phyloP scores from a whole-genome alignment of 176 grass and related monocot genomes.

The Juncus effusus region DNA sequence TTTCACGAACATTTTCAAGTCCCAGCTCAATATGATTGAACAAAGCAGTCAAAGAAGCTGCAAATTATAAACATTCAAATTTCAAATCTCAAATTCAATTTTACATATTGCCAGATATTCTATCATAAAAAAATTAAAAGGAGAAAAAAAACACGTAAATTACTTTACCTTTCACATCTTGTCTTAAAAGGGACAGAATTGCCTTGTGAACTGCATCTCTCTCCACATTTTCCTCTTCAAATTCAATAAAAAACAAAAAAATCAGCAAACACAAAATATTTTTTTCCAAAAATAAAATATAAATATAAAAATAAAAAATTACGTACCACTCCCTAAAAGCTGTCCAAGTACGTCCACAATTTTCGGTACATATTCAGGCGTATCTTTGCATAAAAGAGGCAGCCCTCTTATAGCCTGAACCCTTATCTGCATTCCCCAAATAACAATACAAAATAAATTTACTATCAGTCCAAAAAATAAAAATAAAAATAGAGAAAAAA shows the following conservation, averaged over 20 bases:
- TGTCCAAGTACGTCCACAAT: slow-evolving; percentile 96
- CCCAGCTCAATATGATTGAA: slow-evolving; percentile 96
- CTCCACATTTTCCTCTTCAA: slow-evolving; percentile 95
- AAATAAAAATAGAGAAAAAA: not conserved
- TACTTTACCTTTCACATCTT: slow-evolving; percentile 84
- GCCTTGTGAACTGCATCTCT: slow-evolving; percentile 99
- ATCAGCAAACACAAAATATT: slow-evolving; percentile 23
- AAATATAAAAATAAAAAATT: slow-evolving; percentile 20
- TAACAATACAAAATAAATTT: not conserved
- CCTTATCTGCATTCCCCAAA: slow-evolving; percentile 63
- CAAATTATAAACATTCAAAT: slow-evolving; percentile 13
- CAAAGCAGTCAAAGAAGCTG: slow-evolving; percentile 90
- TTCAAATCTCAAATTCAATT: not conserved
- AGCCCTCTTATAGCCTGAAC: slow-evolving; percentile 97
- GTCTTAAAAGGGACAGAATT: slow-evolving; percentile 84
- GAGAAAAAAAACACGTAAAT: slow-evolving; percentile 11
- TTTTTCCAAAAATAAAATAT: slow-evolving; percentile 10
- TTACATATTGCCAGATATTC: not conserved
- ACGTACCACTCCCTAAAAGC: slow-evolving; percentile 74
- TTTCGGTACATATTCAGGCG: slow-evolving; percentile 76
- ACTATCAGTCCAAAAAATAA: not conserved
- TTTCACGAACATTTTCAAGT: slow-evolving; percentile 86
- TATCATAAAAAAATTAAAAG: slow-evolving; percentile 9
- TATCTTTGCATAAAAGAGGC: slow-evolving; percentile 93
- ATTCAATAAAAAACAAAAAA: slow-evolving; percentile 25